Base-by-base conservation (phyloP, 1,284 basidiomycete genomes). In the Ustilago trichophora region DNA sequence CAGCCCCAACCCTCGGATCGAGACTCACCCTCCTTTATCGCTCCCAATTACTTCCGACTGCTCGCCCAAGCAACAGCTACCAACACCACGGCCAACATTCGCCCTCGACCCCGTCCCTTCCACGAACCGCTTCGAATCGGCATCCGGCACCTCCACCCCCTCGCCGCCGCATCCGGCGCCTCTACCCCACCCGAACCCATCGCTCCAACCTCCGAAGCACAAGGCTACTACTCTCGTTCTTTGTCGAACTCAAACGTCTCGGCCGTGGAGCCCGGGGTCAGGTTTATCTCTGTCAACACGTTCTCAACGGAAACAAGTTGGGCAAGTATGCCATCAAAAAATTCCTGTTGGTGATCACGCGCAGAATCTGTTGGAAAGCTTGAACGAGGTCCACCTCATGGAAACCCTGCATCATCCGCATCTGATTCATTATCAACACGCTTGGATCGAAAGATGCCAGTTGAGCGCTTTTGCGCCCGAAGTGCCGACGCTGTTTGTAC, bases 241-340 rank as follows among this genome's bases (percentile, higher is more conserved):
- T 96, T 77, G 87, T 89, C 63, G 92, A 94, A 75, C 91, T 94
- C 65, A 87, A 87, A 58, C 87, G 88, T 47, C 84, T 95, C 2
- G 93, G 93, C 0, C 92, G 93, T 87, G 93, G 93, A 35, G 93
- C 93, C 0, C 92, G 92, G 73, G 93, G 93, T 0, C 90, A 86
- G 27, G 93, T 97, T 0, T 95, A 85, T 79, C 83, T 93, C 5
- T 93, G 92, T 75, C 72, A 92, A 88, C 91, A 93, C 80, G 85
- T 92, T 26, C 82, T 93, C 31, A 89, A 92, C 68, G 89, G 88
- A 6, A 91, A 92, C 77, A 84, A 87, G 25, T 85, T 92, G 11
- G 90, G 90, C 86, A 66, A 58, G 83, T 73, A 72, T 31, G 93
- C 93, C 0, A 91, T 97, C 46, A 97, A 97, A 84, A 96, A 81